Evolutionary conservation across 1,284 basidiomycete genomes (phyloP), one percentile per base, ranked within the genome.

Genomic region (Malassezia vespertilionis): DNA sequence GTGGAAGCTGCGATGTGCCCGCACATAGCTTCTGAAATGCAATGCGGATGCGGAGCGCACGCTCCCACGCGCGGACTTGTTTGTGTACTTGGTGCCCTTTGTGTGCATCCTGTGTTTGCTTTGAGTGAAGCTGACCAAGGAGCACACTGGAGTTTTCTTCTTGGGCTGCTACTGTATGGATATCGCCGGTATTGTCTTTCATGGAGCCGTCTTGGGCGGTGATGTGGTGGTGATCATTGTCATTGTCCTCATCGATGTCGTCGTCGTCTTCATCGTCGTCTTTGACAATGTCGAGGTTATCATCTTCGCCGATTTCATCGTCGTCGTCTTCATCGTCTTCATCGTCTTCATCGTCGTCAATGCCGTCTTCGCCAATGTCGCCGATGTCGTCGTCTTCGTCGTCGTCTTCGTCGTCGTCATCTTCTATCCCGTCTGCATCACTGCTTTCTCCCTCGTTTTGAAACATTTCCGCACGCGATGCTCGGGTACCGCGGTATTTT

Each of bases 21-120:
- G 44, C 27, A 15, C 40, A 31, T 8, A 47, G 31, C 21, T 54
- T 56, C 34, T 67, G 65, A 17, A 57, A 53, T 21, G 62, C 55
- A 49, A 67, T 67, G 7, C 65, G 57, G 0, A 54, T 49, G 15
- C 62, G 61, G 15, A 67, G 57, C 2, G 56, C 40, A 11, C 59
- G 53, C 35, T 62, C 62, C 56, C 57, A 66, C 0, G 51, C 53
- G 33, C 59, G 56, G 41, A 63, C 56, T 33, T 63, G 64, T 47
- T 57, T 61, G 21, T 57, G 55, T 5, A 63, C 60, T 24, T 61
- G 46, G 2, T 53, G 53, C 0, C 63, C 63, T 30, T 61, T 63
- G n/a, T 56, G 49, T 17, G 59, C 63, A n/a, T 65, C 63, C 35
- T 63, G 55, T 9, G 54, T 28, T 2, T 52, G 54, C 10, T 49